Conservation (phyloP, 2,329 filamentous ascomycete genomes). For the Fusarium newnesense region DNA sequence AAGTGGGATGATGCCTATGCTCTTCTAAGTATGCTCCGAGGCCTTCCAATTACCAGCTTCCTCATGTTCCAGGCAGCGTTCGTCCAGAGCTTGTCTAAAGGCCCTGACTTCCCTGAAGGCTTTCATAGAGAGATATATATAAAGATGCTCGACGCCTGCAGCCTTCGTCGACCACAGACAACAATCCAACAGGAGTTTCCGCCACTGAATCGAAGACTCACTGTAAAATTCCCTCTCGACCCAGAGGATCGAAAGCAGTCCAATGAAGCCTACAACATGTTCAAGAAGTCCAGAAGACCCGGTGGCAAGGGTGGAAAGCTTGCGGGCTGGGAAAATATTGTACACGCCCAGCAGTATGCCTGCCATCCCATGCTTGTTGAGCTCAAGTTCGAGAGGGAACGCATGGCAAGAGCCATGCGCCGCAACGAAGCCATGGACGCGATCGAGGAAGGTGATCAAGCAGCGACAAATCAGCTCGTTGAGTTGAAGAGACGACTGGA, state of each 20-base stretch:
- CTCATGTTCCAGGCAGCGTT: background rate
- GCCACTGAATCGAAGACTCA: background rate
- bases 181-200: background rate
- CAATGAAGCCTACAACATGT: background rate
- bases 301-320: background rate
- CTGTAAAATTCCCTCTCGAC: background rate
- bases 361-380: background rate
- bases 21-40: background rate
- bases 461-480: background rate
- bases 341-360: too few relatives aligned
- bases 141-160: background rate
- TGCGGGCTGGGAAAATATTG: too few relatives aligned
- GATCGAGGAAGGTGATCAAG: accelerated
- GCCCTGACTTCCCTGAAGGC: background rate
- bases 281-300: background rate
- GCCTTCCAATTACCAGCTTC: background rate
- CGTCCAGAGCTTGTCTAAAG: background rate
- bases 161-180: background rate
- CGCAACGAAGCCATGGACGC: background rate
- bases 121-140: background rate
- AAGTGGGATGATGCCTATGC: background rate
- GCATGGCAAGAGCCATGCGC: background rate
- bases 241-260: background rate
- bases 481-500: background rate
- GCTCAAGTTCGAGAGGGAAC: background rate